Conservation (phyloP, 305 asterid species). For the Ajuga reptans region DNA sequence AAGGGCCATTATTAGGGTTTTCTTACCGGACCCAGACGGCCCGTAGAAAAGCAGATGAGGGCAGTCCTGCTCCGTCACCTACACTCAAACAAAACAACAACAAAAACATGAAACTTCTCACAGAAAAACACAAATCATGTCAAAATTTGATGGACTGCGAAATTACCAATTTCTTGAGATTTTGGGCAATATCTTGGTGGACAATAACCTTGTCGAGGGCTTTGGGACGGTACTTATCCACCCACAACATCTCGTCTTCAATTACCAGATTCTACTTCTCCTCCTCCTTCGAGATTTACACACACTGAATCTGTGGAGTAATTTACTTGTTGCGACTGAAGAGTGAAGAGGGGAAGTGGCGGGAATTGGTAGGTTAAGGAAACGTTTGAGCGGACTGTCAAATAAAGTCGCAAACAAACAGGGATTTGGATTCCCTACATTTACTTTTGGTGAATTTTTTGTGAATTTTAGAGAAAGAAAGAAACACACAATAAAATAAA, state of each 20-base stretch:
- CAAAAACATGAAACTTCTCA: background rate
- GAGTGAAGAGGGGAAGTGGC: conserved; percentile 24
- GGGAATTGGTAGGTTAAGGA: conserved; percentile 32
- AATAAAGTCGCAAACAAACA: too few species aligned
- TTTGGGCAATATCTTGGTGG: conserved; percentile 77
- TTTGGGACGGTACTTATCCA: conserved; percentile 91
- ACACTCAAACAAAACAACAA: conserved; percentile 6
- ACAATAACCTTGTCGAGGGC: conserved; percentile 77
- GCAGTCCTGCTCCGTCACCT: conserved; percentile 92
- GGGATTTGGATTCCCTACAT: too few species aligned
- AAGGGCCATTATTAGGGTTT: conserved; percentile 96
- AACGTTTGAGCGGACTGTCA: background rate
- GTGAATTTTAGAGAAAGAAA: too few species aligned
- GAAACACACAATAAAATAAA: too few species aligned
- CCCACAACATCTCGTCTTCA: conserved; percentile 73
- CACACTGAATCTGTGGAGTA: background rate
- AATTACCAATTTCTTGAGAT: conserved; percentile 79
- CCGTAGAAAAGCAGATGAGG: conserved; percentile 93
- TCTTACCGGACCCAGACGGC: conserved; percentile 95
- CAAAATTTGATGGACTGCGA: background rate
- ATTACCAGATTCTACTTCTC: background rate
- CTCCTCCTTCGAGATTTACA: background rate
- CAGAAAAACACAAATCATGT: background rate
- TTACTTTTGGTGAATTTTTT: too few species aligned
- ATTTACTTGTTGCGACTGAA: background rate